Evolutionary conservation across 306 rosid genomes (phyloP).

Genomic region (Cucumis hystrix): DNA sequence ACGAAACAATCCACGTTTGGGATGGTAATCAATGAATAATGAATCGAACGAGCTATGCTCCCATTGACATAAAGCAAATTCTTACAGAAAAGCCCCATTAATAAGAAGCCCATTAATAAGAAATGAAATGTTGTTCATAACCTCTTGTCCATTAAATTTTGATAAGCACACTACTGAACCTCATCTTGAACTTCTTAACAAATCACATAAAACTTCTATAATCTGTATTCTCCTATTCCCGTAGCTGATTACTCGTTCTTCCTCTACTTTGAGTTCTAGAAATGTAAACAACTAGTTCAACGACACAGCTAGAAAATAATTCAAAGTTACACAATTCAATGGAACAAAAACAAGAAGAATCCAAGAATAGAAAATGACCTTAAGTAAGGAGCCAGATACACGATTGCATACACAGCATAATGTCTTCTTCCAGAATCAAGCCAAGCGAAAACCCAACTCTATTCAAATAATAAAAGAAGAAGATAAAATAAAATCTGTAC

Average conservation of each 20-base stretch:
- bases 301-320: not conserved
- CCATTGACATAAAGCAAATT: not conserved
- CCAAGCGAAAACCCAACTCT: slow-evolving; percentile 98
- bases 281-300: not conserved
- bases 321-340: not conserved
- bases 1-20: too few species aligned
- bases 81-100: not conserved
- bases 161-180: not conserved
- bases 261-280: not conserved
- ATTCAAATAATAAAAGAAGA: not conserved
- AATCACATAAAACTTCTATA: not conserved
- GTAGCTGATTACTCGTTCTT: not conserved
- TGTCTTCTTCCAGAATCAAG: slow-evolving; percentile 65
- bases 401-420: slow-evolving; percentile 66
- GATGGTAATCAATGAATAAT: too few species aligned
- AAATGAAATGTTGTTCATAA: not conserved
- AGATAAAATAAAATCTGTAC: not conserved
- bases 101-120: not conserved
- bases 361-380: slow-evolving; percentile 29
- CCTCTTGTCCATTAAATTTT: not conserved
- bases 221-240: not conserved
- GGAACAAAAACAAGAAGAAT: not conserved
- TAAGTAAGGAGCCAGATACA: slow-evolving; percentile 69
- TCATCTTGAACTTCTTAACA: not conserved
- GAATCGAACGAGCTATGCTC: too few species aligned